Base-by-base conservation (phyloP, 164 flowering plant genomes). In the Protea cynaroides region DNA sequence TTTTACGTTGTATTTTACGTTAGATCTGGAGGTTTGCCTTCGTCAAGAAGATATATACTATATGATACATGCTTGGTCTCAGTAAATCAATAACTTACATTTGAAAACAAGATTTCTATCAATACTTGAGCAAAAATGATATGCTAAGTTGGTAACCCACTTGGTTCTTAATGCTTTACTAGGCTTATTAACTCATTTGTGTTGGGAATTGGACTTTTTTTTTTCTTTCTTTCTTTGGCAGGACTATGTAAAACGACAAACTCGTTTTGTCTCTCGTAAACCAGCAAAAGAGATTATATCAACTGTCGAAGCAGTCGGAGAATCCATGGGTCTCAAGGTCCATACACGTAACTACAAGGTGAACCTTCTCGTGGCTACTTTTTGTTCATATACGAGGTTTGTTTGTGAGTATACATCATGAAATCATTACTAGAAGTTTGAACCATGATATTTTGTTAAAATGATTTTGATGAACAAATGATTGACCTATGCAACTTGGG, bases 301-400 rank as follows among this genome's bases (percentile, higher is more conserved):
- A 66, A 72, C 79, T 13, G 75, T 94, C 70, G 93, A 84, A 75
- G 78, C 83, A 40, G 88, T 78, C 77, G 93, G 92, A 25, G 82
- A 71, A 75, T 85, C 92, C 54, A 81, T 89, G 95, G 72, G 78
- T 66, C 78, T 94, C 55, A 88, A 84, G 80, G 92, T 84, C 66
- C 93, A 89, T 71, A 79, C 93, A 37, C 90, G 90, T 23, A 74
- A 84, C 68, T 94, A 80, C 74, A 94, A 89, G 99, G 99, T 94
- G 75, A 44, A 55, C 51, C 19, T 44, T 52, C 50, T 38, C 13
- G 25, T 18, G 43, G 23, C 37, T 37, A 25, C 18, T 25, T 25
- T 61, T 2, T 46, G 23, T 21, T 61, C 36, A 24, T 52, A 8
- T 14, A 21, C 14, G 15, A 36, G 36, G 24, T 22, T 56, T 25